Base-by-base conservation (phyloP, 352 stramenopile genomes). In the Pythium biforme region DNA sequence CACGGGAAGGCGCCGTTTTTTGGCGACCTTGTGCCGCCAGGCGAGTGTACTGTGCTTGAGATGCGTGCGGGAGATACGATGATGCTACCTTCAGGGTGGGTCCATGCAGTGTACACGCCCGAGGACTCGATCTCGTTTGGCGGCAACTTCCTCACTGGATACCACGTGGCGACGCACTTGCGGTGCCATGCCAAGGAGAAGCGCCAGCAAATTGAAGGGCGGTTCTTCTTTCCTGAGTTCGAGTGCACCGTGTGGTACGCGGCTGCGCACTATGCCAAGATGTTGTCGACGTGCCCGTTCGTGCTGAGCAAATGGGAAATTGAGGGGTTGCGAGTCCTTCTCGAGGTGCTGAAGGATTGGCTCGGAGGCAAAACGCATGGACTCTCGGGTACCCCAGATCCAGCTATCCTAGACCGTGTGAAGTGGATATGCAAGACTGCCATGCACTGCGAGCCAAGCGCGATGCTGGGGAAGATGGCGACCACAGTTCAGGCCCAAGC, bases 111-210 rank as follows among this genome's bases (percentile, higher is more conserved):
- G 41, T 75, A 77, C 58, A 80, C 75, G 9, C 68, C 63, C 0
- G 61, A 78, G 41, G 75, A 84, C 49, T 72, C 70, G 43, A 74
- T 84, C 25, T 65, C 68, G 40, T 84, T 79, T 47, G 59, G 73
- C 20, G 75, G 75, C 19, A 76, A 78, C 53, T 81, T 84, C 25
- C 54, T 84, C 10, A 69, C 70, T 0, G 63, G 64, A 7, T 74
- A 80, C 29, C 66, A 81, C 66, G 73, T 81, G 12, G 31, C 51
- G 22, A 78, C 53, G 40, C 75, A 81, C 19, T 25, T 80, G 17
- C 61, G 22, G 2, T 79, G 70, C 46, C 62, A 78, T 45, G 45
- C 55, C 10, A 69, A 74, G 25, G 75, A 84, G 33, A 50, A 69
- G 19, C 33, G 51, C 19, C 65, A 78, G 9, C 43, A 59, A 15